phyloP scores from a whole-genome alignment of 345 rosid genomes.

The Rhodamnia argentea region DNA sequence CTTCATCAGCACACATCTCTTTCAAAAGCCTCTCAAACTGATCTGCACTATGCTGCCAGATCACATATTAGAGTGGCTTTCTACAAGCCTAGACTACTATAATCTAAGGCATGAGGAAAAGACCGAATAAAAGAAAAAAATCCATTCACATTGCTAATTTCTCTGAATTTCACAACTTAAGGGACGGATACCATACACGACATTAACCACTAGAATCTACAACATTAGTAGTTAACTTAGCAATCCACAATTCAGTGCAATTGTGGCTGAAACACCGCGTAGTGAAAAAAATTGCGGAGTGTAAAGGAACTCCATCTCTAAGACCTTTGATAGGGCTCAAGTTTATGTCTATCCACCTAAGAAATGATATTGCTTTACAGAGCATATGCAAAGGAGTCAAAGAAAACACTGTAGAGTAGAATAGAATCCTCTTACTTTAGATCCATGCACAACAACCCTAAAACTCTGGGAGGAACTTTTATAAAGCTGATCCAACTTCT shows the following conservation, averaged over 20 bases:
- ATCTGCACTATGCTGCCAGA: slow-evolving; percentile 97
- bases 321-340: background rate
- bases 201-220: background rate
- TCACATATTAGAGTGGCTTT: slow-evolving; percentile 16
- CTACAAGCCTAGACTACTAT: slow-evolving; percentile 3
- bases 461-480: slow-evolving; percentile 98
- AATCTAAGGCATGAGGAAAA: background rate
- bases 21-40: slow-evolving; percentile 91
- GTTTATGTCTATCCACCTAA: background rate
- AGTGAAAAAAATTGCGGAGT: background rate
- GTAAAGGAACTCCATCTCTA: background rate
- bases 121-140: background rate
- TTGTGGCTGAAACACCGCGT: background rate
- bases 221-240: background rate
- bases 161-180: background rate
- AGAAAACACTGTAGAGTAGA: background rate
- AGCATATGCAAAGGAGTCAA: background rate
- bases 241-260: background rate
- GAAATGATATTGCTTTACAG: background rate
- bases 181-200: background rate
- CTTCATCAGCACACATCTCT: slow-evolving; percentile 97
- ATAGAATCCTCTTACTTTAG: slow-evolving; percentile 49
- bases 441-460: slow-evolving; percentile 98
- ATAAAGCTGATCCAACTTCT: slow-evolving; percentile 90
- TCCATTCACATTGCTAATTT: background rate